Evolutionary conservation across 345 rosid genomes (phyloP), one percentile per base, ranked within the genome.

Genomic region (Moringa oleifera): DNA sequence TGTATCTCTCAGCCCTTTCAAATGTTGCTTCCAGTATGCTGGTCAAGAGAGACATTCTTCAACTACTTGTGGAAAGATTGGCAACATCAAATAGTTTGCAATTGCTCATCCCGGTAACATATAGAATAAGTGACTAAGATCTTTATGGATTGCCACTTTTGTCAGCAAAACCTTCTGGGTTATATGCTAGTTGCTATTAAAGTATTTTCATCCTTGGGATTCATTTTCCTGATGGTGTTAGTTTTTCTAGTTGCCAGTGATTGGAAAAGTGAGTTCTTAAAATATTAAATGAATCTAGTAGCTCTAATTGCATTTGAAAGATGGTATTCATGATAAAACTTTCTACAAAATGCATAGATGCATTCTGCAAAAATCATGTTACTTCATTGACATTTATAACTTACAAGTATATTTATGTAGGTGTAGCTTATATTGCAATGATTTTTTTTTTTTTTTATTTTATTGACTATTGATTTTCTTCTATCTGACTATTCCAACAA

Each of bases 1-100:
- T 87, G 55, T 94, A 88, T 83, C 97, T 94, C 52, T 94, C 99
- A 23, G 97, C 99, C 45, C 97, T 90, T 51, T 94, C 99, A 61
- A 85, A 86, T 79, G 55, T 75, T 6, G 96, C 93, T 52, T 82
- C 96, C 55, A 72, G 72, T 75, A 45, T 86, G 77, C 76, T 94
- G 61, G 83, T 88, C 74, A 94, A 88, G 64, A 81, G 81, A 53
- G 85, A 83, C 77, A 83, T 74, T 69, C 79, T 88, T 69, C 86
- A 69, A 58, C 73, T 85, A 49, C 96, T 94, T 63, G 84, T 91
- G 23, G 87, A 94, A 73, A 83, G 88, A 82, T 82, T 94, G 76
- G 85, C 92, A 58, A 64, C 78, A 31, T 85, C 99, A 69, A 75
- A 71, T 60, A 85, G 87, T 79, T 77, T 90, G 83, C 99, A 88